Evolutionary conservation across 225 moss, liverwort and hornwort species (phyloP), one percentile per base, ranked within the genome.

Genomic region (Polytrichum commune): DNA sequence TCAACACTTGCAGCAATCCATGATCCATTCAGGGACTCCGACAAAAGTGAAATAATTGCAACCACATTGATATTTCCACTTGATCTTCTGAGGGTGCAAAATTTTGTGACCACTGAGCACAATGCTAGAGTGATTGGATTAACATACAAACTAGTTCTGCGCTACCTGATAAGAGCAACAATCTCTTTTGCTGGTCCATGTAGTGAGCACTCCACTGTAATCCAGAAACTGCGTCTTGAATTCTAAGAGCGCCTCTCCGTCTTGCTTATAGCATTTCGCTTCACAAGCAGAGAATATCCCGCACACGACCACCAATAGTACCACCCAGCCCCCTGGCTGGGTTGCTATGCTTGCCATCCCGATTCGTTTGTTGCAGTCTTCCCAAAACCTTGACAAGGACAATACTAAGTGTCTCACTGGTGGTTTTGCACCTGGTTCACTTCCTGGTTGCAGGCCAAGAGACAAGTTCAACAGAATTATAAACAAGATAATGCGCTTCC

Each of bases 141-240:
- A 29, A 63, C 4, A 2, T 6, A 22, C 19, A 16, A 19, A 29
- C 19, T 30, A 30, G 30, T 30, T 24, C 26, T 46, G 46, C 13
- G 13, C 5, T 5, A 64, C 64, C 64, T 26, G 19, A 28, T 30
- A 64, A 19, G 3, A 18, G 27, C 64, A 64, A 20, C 64, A 64
- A 28, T 64, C 28, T 28, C 8, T 20, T 28, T 28, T 28, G 25
- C 30, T 30, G 2, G 63, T 28, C 64, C 64, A 64, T 7, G 64
- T 28, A 19, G 64, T 19, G 4, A 64, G 30, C 27, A 26, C 64
- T 2, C 64, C 64, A n/a, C n/a, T 64, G 27, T 28, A 30, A 64
- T 64, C 64, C 3, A 64, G 64, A 19, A 64, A 30, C 29, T 64
- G 64, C 18, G 64, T 28, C 32, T 64, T 64, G 30, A 64, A 64